Percentiles rank a stretch among this genome's conserved stretches.
Evolutionary conservation across 1,284 basidiomycete species (phyloP).

Genomic region (Leucoagaricus sp.): DNA sequence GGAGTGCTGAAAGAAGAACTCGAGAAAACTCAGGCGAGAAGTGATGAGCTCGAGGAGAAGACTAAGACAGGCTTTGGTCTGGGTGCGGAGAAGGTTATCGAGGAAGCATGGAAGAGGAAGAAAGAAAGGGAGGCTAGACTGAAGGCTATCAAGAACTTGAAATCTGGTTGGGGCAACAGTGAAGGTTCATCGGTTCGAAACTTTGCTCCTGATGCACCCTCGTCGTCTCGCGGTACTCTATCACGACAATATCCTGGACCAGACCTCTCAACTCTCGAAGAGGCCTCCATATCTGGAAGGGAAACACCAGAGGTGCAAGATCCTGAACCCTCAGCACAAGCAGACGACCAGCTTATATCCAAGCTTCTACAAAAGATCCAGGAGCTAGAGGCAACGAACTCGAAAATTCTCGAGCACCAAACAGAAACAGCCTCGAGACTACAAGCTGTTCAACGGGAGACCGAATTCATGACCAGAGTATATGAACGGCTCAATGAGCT

Average conservation of each 20-base stretch:
- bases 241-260: constrained; percentile 26
- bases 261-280: constrained; percentile 20
- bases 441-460: constrained; percentile 69
- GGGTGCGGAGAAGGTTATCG: constrained; percentile 42
- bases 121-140: constrained; percentile 58
- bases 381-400: constrained; percentile 78
- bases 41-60: constrained; percentile 69
- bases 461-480: constrained; percentile 63
- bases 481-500: constrained; percentile 67
- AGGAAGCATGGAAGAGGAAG: constrained; percentile 50
- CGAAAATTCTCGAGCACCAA: constrained; percentile 70
- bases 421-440: constrained; percentile 59
- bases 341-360: constrained; percentile 60
- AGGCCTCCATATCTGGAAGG: constrained; percentile 1
- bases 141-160: constrained; percentile 38
- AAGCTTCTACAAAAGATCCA: constrained; percentile 78
- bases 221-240: constrained; percentile 34
- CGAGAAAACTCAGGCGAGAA: constrained; percentile 67
- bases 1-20: constrained; percentile 67
- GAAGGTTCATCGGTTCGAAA: constrained; percentile 43
- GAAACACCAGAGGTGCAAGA: background rate
- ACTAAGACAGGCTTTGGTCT: constrained; percentile 40
- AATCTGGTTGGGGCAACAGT: constrained; percentile 24
- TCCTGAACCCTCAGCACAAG: constrained; percentile 26
- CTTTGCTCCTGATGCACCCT: constrained; percentile 60